Conservation (phyloP, 2,329 filamentous ascomycete species). For the Aspergillus novoparasiticus region DNA sequence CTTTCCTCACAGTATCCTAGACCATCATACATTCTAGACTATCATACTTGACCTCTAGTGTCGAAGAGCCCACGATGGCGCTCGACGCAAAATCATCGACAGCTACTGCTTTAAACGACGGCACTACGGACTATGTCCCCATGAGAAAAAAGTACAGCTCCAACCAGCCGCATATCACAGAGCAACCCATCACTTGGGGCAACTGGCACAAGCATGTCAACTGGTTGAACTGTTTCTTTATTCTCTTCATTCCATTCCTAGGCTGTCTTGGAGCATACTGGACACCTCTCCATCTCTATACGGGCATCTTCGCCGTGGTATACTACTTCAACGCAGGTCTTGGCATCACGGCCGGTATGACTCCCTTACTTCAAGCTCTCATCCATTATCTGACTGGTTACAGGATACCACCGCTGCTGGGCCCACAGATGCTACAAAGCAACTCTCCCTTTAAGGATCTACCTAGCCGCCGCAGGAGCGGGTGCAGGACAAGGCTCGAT, state of each 20-base stretch:
- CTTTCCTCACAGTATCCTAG: not conserved
- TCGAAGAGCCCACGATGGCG: not conserved
- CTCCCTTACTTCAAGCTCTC: not conserved
- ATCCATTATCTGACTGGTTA: not conserved
- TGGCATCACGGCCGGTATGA: slow-evolving; percentile 70
- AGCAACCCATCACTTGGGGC: slow-evolving; percentile 71
- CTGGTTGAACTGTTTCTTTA: slow-evolving; percentile 82
- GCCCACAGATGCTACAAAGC: slow-evolving; percentile 80
- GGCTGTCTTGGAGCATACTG: slow-evolving; percentile 73
- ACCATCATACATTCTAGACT: not conserved
- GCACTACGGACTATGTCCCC: not conserved
- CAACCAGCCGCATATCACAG: slow-evolving; percentile 75
- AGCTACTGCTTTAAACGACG: not conserved
- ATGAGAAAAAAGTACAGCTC: not conserved
- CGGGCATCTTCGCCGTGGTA: slow-evolving; percentile 67
- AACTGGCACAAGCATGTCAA: slow-evolving; percentile 90
- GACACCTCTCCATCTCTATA: slow-evolving; percentile 70
- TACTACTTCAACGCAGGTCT: slow-evolving; percentile 81
- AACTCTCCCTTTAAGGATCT: slow-evolving; percentile 70
- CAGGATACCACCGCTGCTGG: slow-evolving; percentile 79
- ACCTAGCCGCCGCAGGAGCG: slow-evolving; percentile 34
- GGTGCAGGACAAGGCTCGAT: slow-evolving; percentile 57
- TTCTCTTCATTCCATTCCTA: slow-evolving; percentile 71
- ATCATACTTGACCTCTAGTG: not conserved
- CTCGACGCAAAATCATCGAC: not conserved